These are phyloP conservation scores for Bruguiera gymnorhiza DNA, from an alignment of 345 rosid species.

Conservation along the genomic window DNA sequence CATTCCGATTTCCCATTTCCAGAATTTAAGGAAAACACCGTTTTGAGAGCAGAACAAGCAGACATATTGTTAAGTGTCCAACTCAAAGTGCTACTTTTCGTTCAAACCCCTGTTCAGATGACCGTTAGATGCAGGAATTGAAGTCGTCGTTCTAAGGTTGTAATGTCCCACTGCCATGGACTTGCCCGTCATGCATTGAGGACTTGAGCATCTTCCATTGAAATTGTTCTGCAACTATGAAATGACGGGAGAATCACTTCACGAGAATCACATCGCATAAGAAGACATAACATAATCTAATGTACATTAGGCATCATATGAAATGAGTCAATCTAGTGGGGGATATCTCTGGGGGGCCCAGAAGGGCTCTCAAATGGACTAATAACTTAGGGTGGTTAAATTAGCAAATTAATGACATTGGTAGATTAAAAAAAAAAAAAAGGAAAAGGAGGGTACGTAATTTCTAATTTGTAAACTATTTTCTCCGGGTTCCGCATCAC, in stretches of 20 bases:
- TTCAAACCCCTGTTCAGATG: background rate
- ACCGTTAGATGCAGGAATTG: background rate
- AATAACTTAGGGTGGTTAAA: slow-evolving; percentile 26
- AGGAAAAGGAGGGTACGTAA: background rate
- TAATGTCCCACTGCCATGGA: background rate
- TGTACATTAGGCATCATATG: slow-evolving; percentile 35
- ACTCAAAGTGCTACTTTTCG: background rate
- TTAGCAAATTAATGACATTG: slow-evolving; percentile 27
- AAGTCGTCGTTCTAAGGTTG: background rate
- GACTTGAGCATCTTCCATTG: background rate
- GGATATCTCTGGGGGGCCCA: slow-evolving; percentile 17
- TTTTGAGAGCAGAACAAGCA: background rate
- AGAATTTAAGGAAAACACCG: no score
- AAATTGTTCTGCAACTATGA: background rate
- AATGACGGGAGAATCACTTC: background rate
- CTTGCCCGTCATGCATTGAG: background rate
- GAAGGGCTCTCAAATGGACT: slow-evolving; percentile 11
- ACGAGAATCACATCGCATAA: background rate
- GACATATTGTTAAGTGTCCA: background rate
- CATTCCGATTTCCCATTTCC: background rate
- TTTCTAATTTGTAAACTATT: background rate
- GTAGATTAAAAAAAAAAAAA: slow-evolving; percentile 10
- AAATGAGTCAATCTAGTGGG: slow-evolving; percentile 20
- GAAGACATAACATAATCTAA: slow-evolving; percentile 16
- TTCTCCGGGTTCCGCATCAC: slow-evolving; percentile 14